Base-by-base conservation (phyloP, 1,284 basidiomycete genomes). In the Cutaneotrichosporon sp. region DNA sequence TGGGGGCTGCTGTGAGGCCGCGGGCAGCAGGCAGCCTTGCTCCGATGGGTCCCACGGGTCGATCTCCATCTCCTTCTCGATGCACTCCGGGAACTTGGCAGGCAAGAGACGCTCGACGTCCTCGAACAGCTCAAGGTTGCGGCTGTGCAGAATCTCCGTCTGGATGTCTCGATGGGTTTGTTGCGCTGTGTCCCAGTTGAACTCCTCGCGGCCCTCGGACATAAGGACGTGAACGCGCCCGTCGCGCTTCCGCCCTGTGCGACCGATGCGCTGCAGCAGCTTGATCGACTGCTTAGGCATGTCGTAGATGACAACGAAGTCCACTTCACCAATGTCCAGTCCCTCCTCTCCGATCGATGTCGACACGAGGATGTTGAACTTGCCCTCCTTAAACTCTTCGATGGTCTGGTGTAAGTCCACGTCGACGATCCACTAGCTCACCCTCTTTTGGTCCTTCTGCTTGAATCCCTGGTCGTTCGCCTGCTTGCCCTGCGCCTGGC, bases 331-430 rank as follows among this genome's bases (percentile, higher is more conserved):
- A 61, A 99, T 99, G 76, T 99, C 97, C n/a, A 99, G 83, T 64
- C 97, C 97, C 79, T 99, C 97, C 80, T 99, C 97, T 31, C 97
- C 97, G 62, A 99, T 94, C 3, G 91, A 97, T 0, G 97, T 99
- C 0, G 95, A 90, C 2, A 99, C 95, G 5, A 99, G 82, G 33
- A 98, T 88, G 70, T 99, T 98, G 79, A 86, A 92, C 61, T 88
- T 88, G 33, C 92, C 93, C 3, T 81, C 81, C 77, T 95, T 95
- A 83, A 99, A 99, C 63, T 87, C 86, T 59, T 86, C 81, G 69
- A 99, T 91, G 36, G 69, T 71, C 71, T 75, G 46, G 63, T 43
- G 52, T 55, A 18, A 42, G 56, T 4, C 20, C 20, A 16, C 47
- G 33, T 9, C n/a, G n/a, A n/a, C n/a, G n/a, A 20, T 11, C 25